Evolutionary conservation across 352 stramenopile species (phyloP).

Genomic region (Peronosclerospora sorghi): DNA sequence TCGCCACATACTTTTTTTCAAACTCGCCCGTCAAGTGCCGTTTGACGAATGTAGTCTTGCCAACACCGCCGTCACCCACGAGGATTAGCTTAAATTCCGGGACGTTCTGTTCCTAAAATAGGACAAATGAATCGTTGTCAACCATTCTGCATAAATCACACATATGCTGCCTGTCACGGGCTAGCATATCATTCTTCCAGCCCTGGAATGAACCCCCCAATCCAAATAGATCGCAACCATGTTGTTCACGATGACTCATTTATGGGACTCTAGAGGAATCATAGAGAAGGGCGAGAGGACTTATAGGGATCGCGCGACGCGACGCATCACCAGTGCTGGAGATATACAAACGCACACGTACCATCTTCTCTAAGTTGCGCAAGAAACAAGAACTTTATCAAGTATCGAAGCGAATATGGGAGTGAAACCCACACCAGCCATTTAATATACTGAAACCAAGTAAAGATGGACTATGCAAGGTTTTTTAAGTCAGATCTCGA

Average conservation of each 20-base stretch:
- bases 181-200: no score
- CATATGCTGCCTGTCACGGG: no score
- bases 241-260: no score
- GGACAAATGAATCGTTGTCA: conserved; percentile 3
- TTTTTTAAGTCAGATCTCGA: conserved; percentile 4
- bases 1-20: conserved; percentile 99
- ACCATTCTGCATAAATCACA: neutral
- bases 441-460: conserved; percentile 25
- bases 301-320: neutral
- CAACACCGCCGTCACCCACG: conserved; percentile 98
- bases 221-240: no score
- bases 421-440: conserved; percentile 37
- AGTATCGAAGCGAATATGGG: conserved; percentile 32
- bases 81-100: conserved; percentile 99
- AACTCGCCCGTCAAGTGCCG: conserved; percentile 99
- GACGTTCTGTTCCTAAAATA: conserved; percentile 59
- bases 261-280: conserved; percentile 1
- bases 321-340: neutral
- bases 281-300: neutral
- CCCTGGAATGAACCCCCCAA: no score
- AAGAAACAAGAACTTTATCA: conserved; percentile 25
- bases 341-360: conserved; percentile 9
- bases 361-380: conserved; percentile 21
- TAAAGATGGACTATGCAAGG: conserved; percentile 3
- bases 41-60: conserved; percentile 99